Evolutionary conservation across 2,329 filamentous ascomycete species (phyloP).

Genomic region (Penicillium sp.): DNA sequence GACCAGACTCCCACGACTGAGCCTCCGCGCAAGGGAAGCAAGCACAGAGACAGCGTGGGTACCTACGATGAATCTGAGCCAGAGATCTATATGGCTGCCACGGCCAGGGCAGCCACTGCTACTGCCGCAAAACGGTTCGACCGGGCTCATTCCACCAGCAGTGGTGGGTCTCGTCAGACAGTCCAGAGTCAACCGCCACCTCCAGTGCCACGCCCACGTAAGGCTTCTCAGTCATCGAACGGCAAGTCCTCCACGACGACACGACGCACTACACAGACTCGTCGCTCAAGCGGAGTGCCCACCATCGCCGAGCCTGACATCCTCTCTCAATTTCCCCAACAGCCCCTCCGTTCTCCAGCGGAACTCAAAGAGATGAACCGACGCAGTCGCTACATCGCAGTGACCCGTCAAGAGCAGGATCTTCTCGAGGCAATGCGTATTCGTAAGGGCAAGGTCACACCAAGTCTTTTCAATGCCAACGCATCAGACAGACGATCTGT

Average conservation of each 20-base stretch:
- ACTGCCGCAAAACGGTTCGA: slow-evolving; percentile 26
- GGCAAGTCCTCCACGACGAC: slow-evolving; percentile 28
- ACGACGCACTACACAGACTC: slow-evolving; percentile 27
- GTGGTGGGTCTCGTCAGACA: slow-evolving; percentile 24
- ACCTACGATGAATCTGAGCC: slow-evolving; percentile 43
- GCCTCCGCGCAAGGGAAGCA: slow-evolving; percentile 10
- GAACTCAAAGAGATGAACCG: slow-evolving; percentile 34
- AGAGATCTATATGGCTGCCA: slow-evolving; percentile 46
- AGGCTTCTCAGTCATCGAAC: slow-evolving; percentile 24
- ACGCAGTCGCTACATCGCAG: slow-evolving; percentile 52
- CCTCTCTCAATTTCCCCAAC: slow-evolving; percentile 26
- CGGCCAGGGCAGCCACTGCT: slow-evolving; percentile 35
- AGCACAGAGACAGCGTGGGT: slow-evolving; percentile 40
- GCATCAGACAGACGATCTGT: slow-evolving; percentile 33
- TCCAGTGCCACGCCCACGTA: slow-evolving; percentile 12
- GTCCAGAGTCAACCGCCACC: slow-evolving; percentile 15
- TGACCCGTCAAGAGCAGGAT: slow-evolving; percentile 56
- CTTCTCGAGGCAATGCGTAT: slow-evolving; percentile 53
- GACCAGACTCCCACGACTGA: slow-evolving; percentile 23
- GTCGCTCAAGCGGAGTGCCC: slow-evolving; percentile 34
- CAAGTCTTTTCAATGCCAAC: slow-evolving; percentile 37
- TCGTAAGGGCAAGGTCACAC: slow-evolving; percentile 50
- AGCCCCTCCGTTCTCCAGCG: slow-evolving; percentile 22
- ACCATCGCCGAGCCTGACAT: slow-evolving; percentile 37
- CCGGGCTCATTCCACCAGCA: slow-evolving; percentile 27